Evolutionary conservation across 176 grass and related monocot genomes (phyloP).

Genomic region (Themeda triandra): DNA sequence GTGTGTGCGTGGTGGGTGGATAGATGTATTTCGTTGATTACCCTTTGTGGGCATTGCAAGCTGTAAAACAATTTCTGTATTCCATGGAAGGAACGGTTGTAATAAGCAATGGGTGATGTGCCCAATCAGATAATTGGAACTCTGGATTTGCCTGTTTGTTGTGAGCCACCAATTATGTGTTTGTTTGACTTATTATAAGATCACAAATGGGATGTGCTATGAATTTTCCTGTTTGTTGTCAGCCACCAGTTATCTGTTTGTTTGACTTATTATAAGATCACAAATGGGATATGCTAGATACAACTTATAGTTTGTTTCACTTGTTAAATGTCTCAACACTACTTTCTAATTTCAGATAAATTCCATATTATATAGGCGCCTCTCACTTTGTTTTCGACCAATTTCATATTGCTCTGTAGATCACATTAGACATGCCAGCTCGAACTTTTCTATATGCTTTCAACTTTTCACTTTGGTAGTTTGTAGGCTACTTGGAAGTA

Average conservation of each 20-base stretch:
- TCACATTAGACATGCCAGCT: conserved; percentile 2
- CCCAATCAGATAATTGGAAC: no score
- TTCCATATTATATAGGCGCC: background rate
- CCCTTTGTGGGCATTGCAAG: background rate
- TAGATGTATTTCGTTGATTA: conserved; percentile 7
- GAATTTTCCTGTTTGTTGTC: background rate
- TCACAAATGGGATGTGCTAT: background rate
- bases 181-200: background rate
- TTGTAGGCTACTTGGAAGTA: conserved; percentile 11
- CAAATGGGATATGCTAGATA: background rate
- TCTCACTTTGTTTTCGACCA: background rate
- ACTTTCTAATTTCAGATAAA: background rate
- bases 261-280: background rate
- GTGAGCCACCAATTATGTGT: background rate
- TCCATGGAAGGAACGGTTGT: background rate
- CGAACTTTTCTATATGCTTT: background rate
- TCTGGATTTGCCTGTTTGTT: background rate
- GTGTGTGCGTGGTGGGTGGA: background rate
- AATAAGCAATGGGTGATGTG: background rate
- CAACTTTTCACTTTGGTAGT: background rate
- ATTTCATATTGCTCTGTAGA: background rate
- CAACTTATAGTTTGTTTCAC: background rate
- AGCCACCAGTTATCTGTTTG: background rate
- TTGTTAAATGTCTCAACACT: background rate
- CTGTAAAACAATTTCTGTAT: background rate